These are phyloP conservation scores for Angomonas deanei DNA, from an alignment of 208 protist species.

Conservation along the genomic window DNA sequence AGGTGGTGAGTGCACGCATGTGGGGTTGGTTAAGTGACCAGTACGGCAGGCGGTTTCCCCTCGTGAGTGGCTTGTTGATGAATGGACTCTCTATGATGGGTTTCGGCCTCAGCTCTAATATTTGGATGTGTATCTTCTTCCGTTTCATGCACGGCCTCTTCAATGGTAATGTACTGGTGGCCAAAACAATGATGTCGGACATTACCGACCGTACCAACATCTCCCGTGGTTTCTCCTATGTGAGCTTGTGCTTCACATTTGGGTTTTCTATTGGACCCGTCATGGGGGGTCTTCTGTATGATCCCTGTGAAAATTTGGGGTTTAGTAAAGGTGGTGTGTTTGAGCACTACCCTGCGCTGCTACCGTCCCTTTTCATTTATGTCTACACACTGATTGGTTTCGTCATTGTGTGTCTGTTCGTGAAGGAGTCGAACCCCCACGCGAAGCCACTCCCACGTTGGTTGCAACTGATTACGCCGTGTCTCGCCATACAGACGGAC, in stretches of 20 bases:
- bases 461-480: constrained; percentile 22
- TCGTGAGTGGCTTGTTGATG: constrained; percentile 52
- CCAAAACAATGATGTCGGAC: constrained; percentile 76
- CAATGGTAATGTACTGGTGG: constrained; percentile 77
- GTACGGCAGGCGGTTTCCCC: constrained; percentile 44
- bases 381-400: constrained; percentile 53
- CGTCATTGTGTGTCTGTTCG: constrained; percentile 40
- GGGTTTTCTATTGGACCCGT: constrained; percentile 53
- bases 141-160: constrained; percentile 63
- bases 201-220: constrained; percentile 67
- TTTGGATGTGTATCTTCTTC: constrained; percentile 38
- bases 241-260: constrained; percentile 84
- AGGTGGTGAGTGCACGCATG: constrained; percentile 39
- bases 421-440: constrained; percentile 56
- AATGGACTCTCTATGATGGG: constrained; percentile 59
- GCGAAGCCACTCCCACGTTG: constrained; percentile 37
- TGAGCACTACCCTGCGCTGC: constrained; percentile 35
- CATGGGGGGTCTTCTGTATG: constrained; percentile 59
- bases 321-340: constrained; percentile 36
- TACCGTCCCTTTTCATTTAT: constrained; percentile 40
- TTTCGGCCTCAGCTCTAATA: constrained; percentile 53
- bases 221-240: constrained; percentile 92
- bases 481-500: constrained; percentile 14
- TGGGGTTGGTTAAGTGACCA: constrained; percentile 66
- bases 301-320: constrained; percentile 25